Evolutionary conservation across 768 basidiomycete species (phyloP).

Genomic region (Tremella yokohamensis): DNA sequence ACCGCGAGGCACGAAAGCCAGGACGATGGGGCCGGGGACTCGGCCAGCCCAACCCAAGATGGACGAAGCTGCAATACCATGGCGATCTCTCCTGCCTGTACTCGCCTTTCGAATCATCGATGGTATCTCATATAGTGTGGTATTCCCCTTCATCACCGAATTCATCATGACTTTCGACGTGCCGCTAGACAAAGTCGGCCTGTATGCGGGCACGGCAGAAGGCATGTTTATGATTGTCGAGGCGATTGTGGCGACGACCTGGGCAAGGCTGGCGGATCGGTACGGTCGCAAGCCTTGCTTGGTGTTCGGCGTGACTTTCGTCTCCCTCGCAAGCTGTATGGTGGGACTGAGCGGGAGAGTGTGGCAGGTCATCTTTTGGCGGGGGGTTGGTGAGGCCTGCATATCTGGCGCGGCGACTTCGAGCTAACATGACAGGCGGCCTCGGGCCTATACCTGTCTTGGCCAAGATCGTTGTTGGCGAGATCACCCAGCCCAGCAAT

Average conservation of each 20-base stretch:
- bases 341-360: constrained; percentile 2
- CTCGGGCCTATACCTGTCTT: constrained; percentile 1
- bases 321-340: neutral
- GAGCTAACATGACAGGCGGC: constrained; percentile 4
- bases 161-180: constrained; percentile 9
- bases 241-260: constrained; percentile 4
- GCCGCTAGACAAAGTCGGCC: constrained; percentile 2
- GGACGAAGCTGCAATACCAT: constrained; percentile 1
- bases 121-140: neutral
- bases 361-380: constrained; percentile 9
- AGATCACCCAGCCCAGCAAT: neutral
- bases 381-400: neutral
- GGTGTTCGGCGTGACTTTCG: neutral
- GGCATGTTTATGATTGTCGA: constrained; percentile 14
- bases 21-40: no score
- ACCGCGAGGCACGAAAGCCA: neutral
- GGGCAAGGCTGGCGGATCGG: constrained; percentile 6
- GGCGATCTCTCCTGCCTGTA: neutral
- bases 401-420: neutral
- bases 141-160: constrained; percentile 11
- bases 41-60: no score
- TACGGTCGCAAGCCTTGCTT: constrained; percentile 1
- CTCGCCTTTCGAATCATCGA: neutral
- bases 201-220: constrained; percentile 10
- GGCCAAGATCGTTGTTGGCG: neutral